phyloP scores from a whole-genome alignment of 2,329 filamentous ascomycete species.

The Cladosporium sphaerospermum region DNA sequence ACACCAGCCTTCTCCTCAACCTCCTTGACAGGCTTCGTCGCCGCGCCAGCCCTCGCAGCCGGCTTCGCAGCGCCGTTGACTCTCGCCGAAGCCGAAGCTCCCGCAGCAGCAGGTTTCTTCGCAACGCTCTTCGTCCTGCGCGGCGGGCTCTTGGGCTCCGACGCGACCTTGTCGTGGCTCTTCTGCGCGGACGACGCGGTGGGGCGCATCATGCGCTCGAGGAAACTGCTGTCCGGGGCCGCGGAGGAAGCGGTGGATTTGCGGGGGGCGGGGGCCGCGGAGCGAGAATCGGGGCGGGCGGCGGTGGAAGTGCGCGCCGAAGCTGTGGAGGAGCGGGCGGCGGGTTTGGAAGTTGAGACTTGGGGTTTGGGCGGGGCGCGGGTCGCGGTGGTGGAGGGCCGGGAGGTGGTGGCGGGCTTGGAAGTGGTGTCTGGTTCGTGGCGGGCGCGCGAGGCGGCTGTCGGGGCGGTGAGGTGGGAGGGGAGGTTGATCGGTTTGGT shows the following conservation, averaged over 20 bases:
- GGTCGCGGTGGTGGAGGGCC: constrained; percentile 16
- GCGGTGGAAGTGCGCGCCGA: constrained; percentile 3
- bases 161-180: constrained; percentile 52
- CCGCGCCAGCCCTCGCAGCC: not conserved
- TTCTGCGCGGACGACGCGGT: constrained; percentile 65
- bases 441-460: constrained; percentile 63
- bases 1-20: not conserved
- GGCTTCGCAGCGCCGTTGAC: constrained; percentile 12
- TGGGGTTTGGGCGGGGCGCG: constrained; percentile 13
- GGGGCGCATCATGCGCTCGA: constrained; percentile 77
- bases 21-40: not conserved
- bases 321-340: constrained; percentile 27
- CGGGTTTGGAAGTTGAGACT: constrained; percentile 25
- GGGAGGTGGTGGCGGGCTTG: constrained; percentile 12
- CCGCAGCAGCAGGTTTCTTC: constrained; percentile 7
- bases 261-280: constrained; percentile 31
- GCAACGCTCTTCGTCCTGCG: constrained; percentile 6
- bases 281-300: constrained; percentile 43
- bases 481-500: constrained; percentile 63
- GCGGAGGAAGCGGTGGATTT: constrained; percentile 43
- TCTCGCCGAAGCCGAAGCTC: constrained; percentile 10
- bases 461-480: constrained; percentile 62
- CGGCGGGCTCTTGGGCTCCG: constrained; percentile 34
- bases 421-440: constrained; percentile 30
- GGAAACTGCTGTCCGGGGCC: constrained; percentile 62